phyloP scores from a whole-genome alignment of 1,284 basidiomycete genomes.

The Malassezia cuniculi region DNA sequence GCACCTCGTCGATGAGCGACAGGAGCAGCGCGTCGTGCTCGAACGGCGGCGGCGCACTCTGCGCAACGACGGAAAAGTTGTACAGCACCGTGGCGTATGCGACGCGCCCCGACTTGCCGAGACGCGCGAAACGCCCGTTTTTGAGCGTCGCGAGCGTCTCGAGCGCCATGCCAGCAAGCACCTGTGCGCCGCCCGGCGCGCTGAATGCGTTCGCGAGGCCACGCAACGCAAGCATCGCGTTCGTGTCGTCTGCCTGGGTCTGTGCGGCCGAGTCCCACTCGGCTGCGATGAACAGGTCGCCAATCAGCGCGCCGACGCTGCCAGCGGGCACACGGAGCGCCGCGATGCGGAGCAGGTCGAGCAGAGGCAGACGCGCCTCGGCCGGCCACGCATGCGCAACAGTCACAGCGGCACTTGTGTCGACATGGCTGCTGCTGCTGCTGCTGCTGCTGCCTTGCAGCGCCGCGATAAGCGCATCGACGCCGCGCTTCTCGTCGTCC shows the following conservation, averaged over 20 bases:
- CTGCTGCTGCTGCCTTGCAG: slow-evolving; percentile 46
- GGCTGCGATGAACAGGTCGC: slow-evolving; percentile 56
- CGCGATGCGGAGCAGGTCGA: slow-evolving; percentile 72
- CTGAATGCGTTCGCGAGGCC: slow-evolving; percentile 65
- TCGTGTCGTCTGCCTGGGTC: slow-evolving; percentile 65
- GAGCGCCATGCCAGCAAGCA: slow-evolving; percentile 30
- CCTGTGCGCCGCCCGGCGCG: slow-evolving; percentile 38
- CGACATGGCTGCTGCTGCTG: too few species aligned
- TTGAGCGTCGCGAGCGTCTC: slow-evolving; percentile 32
- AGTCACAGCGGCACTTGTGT: slow-evolving; percentile 13
- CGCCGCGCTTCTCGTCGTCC: slow-evolving; percentile 55
- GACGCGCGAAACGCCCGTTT: slow-evolving; percentile 24
- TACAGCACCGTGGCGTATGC: slow-evolving; percentile 64
- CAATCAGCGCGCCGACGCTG: slow-evolving; percentile 52
- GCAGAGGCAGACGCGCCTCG: slow-evolving; percentile 70
- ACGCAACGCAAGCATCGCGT: slow-evolving; percentile 69
- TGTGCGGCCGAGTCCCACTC: slow-evolving; percentile 52
- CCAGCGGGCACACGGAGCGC: slow-evolving; percentile 52
- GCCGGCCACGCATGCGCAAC: slow-evolving; percentile 63
- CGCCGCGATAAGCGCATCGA: slow-evolving; percentile 58
- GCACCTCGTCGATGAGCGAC: too few species aligned
- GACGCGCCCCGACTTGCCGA: slow-evolving; percentile 60
- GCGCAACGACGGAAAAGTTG: slow-evolving; percentile 52
- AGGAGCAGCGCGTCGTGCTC: too few species aligned
- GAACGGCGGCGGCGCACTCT: too few species aligned